These are phyloP conservation scores for Skeletonema marinoi DNA, from an alignment of 108 stramenopile genomes.

Conservation along the genomic window DNA sequence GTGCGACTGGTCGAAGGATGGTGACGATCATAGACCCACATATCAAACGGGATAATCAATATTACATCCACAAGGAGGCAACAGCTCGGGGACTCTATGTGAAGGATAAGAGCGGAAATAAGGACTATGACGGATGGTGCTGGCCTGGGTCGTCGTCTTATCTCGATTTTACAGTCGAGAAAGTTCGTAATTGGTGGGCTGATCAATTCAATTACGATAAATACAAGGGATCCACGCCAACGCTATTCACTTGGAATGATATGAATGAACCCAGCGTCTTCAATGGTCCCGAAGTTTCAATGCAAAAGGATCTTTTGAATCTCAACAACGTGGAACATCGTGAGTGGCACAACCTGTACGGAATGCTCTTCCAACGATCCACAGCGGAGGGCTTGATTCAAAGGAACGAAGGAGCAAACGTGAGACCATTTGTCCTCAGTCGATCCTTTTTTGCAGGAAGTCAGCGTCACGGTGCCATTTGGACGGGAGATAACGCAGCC, in stretches of 20 bases:
- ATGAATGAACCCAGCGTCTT: conserved; percentile 99
- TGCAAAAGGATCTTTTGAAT: conserved; percentile 92
- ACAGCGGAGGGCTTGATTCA: conserved; percentile 91
- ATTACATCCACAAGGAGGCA: conserved; percentile 96
- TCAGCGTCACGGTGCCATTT: conserved; percentile 97
- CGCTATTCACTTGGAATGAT: conserved; percentile 98
- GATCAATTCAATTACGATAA: conserved; percentile 91
- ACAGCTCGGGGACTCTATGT: conserved; percentile 91
- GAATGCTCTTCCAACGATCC: conserved; percentile 97
- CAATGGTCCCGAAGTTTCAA: conserved; percentile 99
- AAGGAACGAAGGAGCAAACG: conserved; percentile 69
- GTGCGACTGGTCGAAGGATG: conserved; percentile 92
- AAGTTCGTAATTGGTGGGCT: conserved; percentile 97
- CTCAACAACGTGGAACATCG: conserved; percentile 94
- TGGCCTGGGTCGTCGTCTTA: conserved; percentile 99
- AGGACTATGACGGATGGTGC: conserved; percentile 99
- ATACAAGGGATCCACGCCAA: conserved; percentile 92
- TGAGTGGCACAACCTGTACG: conserved; percentile 99
- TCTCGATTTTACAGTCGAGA: conserved; percentile 94
- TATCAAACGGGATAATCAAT: conserved; percentile 94
- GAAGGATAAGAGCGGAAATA: conserved; percentile 88
- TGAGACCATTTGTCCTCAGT: conserved; percentile 96
- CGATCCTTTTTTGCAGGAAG: conserved; percentile 97
- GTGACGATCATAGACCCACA: conserved; percentile 99
- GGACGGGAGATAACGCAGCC: conserved; percentile 99